Percentiles rank a stretch among this genome's conserved stretches.
phyloP scores from a whole-genome alignment of 768 basidiomycete genomes.

The Russula ochroleuca region DNA sequence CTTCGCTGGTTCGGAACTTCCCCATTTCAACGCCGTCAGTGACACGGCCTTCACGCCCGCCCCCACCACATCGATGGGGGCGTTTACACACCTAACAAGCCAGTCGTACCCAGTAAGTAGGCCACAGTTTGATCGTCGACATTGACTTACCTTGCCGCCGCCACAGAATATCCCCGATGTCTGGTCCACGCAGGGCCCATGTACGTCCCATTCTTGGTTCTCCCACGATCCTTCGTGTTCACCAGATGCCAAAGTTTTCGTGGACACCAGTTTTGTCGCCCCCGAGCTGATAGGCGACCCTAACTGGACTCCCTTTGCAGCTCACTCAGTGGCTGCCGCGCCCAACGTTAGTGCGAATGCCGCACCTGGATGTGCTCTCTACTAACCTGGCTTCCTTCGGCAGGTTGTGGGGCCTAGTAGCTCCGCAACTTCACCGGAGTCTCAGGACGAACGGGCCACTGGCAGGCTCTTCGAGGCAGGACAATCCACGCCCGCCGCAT shows the following conservation, averaged over 20 bases:
- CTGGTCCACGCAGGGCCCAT: neutral
- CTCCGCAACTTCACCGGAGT: neutral
- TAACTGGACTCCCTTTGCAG: neutral
- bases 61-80: neutral
- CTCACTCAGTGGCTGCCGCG: neutral
- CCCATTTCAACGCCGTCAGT: neutral
- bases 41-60: neutral
- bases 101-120: neutral
- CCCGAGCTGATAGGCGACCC: neutral
- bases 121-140: neutral
- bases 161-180: neutral
- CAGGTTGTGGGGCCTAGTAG: neutral
- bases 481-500: too few relatives aligned
- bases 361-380: neutral
- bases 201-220: neutral
- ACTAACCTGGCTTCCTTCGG: neutral
- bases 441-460: neutral
- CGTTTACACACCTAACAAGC: too few relatives aligned
- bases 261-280: neutral
- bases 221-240: neutral
- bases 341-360: neutral
- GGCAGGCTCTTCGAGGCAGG: neutral
- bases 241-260: neutral
- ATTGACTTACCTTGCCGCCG: neutral
- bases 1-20: neutral